Conservation (phyloP, 2,329 filamentous ascomycete species). For the Cephalotrichum gorgonifer region DNA sequence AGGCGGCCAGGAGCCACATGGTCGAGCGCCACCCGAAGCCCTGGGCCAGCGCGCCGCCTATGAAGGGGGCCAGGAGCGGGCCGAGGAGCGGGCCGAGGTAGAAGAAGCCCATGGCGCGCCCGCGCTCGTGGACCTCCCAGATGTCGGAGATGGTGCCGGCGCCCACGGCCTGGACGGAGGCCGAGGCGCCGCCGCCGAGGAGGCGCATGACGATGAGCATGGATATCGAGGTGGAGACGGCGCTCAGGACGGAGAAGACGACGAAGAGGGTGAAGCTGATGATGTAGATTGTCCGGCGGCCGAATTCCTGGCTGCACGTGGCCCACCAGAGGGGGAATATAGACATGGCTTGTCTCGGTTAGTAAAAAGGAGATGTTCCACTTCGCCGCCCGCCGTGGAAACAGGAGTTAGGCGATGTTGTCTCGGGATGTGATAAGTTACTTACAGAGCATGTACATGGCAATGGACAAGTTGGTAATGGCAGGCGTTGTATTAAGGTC, state of each 20-base stretch:
- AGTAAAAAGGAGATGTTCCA: too few relatives aligned
- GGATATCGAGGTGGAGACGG: slow-evolving; percentile 56
- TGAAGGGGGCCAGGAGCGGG: slow-evolving; percentile 64
- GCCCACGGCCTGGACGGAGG: slow-evolving; percentile 73
- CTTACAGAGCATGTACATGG: slow-evolving; percentile 61
- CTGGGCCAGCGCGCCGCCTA: slow-evolving; percentile 64
- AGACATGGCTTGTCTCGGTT: slow-evolving; percentile 44
- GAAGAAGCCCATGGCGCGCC: slow-evolving; percentile 72
- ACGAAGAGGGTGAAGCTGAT: slow-evolving; percentile 63
- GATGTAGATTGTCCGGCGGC: slow-evolving; percentile 70
- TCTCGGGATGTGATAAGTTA: background rate
- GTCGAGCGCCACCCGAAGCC: slow-evolving; percentile 64
- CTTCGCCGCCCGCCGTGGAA: too few relatives aligned
- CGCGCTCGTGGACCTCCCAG: slow-evolving; percentile 64
- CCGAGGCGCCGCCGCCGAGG: slow-evolving; percentile 64
- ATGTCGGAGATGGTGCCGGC: slow-evolving; percentile 76
- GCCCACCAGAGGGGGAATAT: slow-evolving; percentile 86
- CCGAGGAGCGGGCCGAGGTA: slow-evolving; percentile 71
- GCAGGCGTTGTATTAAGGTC: slow-evolving; percentile 55
- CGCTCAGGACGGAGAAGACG: slow-evolving; percentile 59
- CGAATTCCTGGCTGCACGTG: slow-evolving; percentile 63
- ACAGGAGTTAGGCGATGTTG: background rate
- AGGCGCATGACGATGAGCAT: slow-evolving; percentile 74
- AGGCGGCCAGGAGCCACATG: slow-evolving; percentile 67
- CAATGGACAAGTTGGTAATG: slow-evolving; percentile 64